Base-by-base conservation (phyloP, 768 basidiomycete species). In the Amanita muscaria region DNA sequence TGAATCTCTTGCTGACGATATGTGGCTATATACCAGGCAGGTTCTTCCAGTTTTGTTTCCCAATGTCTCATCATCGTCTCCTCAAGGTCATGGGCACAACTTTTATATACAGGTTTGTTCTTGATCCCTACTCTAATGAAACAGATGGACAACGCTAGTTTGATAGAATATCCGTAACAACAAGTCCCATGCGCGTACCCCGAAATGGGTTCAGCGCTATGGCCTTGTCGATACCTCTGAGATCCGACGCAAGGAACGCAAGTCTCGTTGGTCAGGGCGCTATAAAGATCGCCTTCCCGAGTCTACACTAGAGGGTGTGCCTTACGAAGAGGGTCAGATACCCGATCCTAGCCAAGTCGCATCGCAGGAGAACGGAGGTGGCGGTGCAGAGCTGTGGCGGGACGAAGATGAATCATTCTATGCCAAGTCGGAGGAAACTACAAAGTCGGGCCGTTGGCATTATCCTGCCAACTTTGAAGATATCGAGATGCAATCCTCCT, bases 111-210 rank as follows among this genome's bases (percentile, higher is more conserved):
- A 88, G 73, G 85, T 83, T 57, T 34, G 57, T 44, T 23, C 36
- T 38, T 30, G 12, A 29, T 18, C 18, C 16, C 44, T 22, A 16
- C n/a, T n/a, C n/a, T n/a, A n/a, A n/a, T n/a, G n/a, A n/a, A n/a
- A n/a, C n/a, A n/a, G n/a, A n/a, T n/a, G n/a, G n/a, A n/a, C n/a
- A n/a, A n/a, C n/a, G n/a, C 14, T 15, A 15, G 47, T n/a, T 39
- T 21, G 43, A 16, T 59, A 97, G 82, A 96, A 96, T 64, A 80
- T 97, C 52, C 74, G 93, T 46, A 97, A 96, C 67, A 97, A 97
- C 71, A 89, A 93, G 72, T 93, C 79, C 54, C 77, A 87, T 59
- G 71, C 74, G 11, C 80, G 93, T 34, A 96, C 93, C n/a, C 93
- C 93, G 15, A 93, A 96, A 64, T 97, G 93, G 93, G 84, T 83